These are phyloP conservation scores for Gremmenia infestans DNA, from an alignment of 2,329 filamentous ascomycete species.

Conservation along the genomic window DNA sequence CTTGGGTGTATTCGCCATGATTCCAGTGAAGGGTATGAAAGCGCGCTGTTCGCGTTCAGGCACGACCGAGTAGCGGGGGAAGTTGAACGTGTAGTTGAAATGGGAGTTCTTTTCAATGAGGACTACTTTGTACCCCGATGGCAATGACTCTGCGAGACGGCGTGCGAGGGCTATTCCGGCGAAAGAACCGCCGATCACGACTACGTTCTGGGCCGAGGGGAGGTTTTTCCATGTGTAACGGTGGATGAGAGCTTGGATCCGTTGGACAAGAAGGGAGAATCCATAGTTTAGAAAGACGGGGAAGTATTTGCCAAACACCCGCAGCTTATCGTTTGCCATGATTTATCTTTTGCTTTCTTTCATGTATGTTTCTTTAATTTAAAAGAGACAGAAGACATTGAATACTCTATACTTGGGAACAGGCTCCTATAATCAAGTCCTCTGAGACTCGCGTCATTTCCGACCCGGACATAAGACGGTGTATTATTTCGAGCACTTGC, in stretches of 20 bases:
- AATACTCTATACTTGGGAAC: background rate
- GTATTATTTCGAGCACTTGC: background rate
- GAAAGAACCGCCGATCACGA: conserved; percentile 42
- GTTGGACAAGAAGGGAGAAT: conserved; percentile 3
- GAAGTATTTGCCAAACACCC: conserved; percentile 3
- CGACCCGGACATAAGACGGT: background rate
- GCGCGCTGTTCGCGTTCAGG: conserved; percentile 40
- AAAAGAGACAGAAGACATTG: background rate
- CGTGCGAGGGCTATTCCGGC: conserved; percentile 35
- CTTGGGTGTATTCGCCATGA: conserved; percentile 26
- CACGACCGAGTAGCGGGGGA: conserved; percentile 44
- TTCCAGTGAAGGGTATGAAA: conserved; percentile 43
- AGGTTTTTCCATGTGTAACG: conserved; percentile 11
- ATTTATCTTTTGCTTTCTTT: background rate
- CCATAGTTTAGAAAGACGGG: conserved; percentile 3
- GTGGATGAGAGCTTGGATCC: conserved; percentile 13
- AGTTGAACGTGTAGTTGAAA: conserved; percentile 45
- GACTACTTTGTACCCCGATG: conserved; percentile 40
- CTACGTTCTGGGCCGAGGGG: conserved; percentile 29
- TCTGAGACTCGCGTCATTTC: background rate
- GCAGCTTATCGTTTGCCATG: conserved; percentile 1
- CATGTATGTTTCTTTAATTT: background rate
- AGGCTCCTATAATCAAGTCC: background rate
- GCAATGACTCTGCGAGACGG: conserved; percentile 35
- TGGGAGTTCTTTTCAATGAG: conserved; percentile 48